Percentiles rank a stretch among this genome's conserved stretches.
phyloP scores from a whole-genome alignment of 2,329 filamentous ascomycete species.

The Diaporthe vaccinii region DNA sequence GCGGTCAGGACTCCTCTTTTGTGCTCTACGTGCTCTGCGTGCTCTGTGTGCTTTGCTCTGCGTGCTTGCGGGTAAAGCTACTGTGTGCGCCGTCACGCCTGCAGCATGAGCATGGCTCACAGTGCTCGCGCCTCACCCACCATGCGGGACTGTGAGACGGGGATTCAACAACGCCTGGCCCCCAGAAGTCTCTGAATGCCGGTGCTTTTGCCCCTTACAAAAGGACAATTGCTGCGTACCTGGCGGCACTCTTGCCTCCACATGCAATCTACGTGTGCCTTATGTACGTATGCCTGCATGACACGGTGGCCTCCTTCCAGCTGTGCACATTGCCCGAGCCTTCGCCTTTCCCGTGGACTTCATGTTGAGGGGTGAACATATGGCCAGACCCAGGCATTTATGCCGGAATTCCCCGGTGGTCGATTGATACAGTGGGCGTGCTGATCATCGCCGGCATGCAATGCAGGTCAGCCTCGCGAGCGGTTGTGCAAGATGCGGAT shows the following conservation, averaged over 20 bases:
- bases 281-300: conserved; percentile 6
- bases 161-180: not conserved
- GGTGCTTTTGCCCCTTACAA: conserved; percentile 1
- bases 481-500: conserved; percentile 5
- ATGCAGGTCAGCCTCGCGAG: conserved; percentile 20
- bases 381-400: not conserved
- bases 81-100: not conserved
- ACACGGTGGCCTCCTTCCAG: conserved; percentile 6
- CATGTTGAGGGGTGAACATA: not conserved
- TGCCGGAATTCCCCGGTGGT: not conserved
- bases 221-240: conserved; percentile 22
- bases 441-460: conserved; percentile 1
- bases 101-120: not conserved
- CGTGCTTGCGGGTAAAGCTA: not conserved
- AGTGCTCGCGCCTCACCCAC: not conserved
- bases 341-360: not conserved
- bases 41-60: not conserved
- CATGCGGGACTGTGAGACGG: too few relatives aligned
- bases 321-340: not conserved
- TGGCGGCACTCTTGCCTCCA: conserved; percentile 11
- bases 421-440: not conserved
- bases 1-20: conserved; percentile 4
- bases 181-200: not conserved
- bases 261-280: conserved; percentile 9
- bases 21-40: not conserved